Percentiles rank a stretch among this genome's conserved stretches.
Conservation (phyloP, 2,329 filamentous ascomycete species). For the Pochonia chlamydosporia region DNA sequence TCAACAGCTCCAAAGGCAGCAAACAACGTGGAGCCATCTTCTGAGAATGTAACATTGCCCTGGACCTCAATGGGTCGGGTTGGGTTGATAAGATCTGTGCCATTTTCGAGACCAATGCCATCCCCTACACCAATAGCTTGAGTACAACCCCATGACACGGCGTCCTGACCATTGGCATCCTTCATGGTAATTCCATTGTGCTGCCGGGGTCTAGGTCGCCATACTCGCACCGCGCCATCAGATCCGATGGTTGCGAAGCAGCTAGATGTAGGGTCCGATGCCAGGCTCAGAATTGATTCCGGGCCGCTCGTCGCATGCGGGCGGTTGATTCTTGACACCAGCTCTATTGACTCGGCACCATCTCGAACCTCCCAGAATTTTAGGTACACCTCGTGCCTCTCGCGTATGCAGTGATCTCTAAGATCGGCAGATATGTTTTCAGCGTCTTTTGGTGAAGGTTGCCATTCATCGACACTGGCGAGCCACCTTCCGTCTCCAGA, state of each 20-base stretch:
- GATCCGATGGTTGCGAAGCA: constrained; percentile 82
- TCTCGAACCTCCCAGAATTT: constrained; percentile 81
- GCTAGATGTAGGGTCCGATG: constrained; percentile 59
- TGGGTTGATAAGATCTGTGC: constrained; percentile 19
- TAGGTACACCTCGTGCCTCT: constrained; percentile 67
- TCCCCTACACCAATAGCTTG: constrained; percentile 51
- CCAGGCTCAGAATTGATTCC: constrained; percentile 64
- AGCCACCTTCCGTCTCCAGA: constrained; percentile 83
- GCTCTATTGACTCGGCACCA: constrained; percentile 55
- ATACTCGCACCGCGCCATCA: constrained; percentile 72
- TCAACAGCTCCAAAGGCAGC: constrained; percentile 52
- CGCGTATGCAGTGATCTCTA: constrained; percentile 40
- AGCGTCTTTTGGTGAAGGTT: constrained; percentile 64
- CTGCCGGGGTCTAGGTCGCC: constrained; percentile 68
- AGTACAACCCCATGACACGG: constrained; percentile 71
- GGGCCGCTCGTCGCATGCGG: constrained; percentile 61
- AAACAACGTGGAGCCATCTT: constrained; percentile 80
- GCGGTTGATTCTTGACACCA: constrained; percentile 77
- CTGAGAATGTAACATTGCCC: constrained; percentile 70
- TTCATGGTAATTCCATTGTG: constrained; percentile 62
- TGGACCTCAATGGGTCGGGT: constrained; percentile 32
- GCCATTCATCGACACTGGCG: constrained; percentile 88
- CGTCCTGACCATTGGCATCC: constrained; percentile 48
- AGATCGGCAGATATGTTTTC: constrained; percentile 34
- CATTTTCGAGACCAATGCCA: constrained; percentile 36